Evolutionary conservation across 129 eudicot species (phyloP).

Genomic region (Centella asiatica): DNA sequence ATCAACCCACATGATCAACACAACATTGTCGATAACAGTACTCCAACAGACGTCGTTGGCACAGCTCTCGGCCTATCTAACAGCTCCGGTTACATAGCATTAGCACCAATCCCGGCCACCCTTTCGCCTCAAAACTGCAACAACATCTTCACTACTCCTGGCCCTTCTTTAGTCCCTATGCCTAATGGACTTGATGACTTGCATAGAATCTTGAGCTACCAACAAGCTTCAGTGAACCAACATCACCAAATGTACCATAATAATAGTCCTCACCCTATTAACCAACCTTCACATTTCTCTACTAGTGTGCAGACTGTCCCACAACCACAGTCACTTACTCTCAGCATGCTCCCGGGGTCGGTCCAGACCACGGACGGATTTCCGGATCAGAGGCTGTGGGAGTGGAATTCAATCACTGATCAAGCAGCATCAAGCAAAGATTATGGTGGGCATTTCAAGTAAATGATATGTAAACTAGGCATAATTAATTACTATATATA

Average conservation of each 20-base stretch:
- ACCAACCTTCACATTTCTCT: constrained; percentile 20
- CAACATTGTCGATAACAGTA: constrained; percentile 52
- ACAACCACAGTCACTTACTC: constrained; percentile 19
- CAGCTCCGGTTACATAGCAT: constrained; percentile 23
- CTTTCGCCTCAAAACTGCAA: constrained; percentile 15
- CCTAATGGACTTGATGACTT: constrained; percentile 24
- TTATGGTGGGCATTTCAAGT: constrained; percentile 54
- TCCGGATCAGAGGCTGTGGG: constrained; percentile 70
- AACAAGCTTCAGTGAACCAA: constrained; percentile 38
- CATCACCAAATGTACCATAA: constrained; percentile 20
- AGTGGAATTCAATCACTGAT: constrained; percentile 56
- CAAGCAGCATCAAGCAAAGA: constrained; percentile 42
- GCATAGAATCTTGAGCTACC: constrained; percentile 48
- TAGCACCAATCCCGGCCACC: constrained; percentile 15
- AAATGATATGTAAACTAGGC: no score
- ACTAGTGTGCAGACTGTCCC: constrained; percentile 7
- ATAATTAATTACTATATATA: no score
- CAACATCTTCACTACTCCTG: not conserved
- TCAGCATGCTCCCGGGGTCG: constrained; percentile 24
- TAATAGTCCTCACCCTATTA: not conserved
- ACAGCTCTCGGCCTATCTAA: constrained; percentile 42
- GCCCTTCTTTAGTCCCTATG: constrained; percentile 2
- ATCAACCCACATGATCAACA: constrained; percentile 28
- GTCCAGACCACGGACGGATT: constrained; percentile 18
- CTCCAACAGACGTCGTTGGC: constrained; percentile 38